These are phyloP conservation scores for Zoysia pacifica DNA, from an alignment of 176 grass and related monocot genomes.

Conservation along the genomic window DNA sequence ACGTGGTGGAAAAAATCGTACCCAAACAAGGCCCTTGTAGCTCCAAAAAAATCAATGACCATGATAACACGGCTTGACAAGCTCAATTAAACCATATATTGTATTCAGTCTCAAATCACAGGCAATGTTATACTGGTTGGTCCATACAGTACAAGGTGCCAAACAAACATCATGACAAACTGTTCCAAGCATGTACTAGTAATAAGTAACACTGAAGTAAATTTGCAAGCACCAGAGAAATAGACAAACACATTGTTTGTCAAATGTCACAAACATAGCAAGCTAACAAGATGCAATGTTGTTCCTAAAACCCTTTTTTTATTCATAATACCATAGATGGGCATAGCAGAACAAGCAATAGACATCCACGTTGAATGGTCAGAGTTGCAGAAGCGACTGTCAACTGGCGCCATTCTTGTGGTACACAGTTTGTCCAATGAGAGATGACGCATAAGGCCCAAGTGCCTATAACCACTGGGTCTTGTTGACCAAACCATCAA, in stretches of 20 bases:
- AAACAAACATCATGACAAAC: constrained; percentile 28
- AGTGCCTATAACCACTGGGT: constrained; percentile 28
- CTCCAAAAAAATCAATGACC: background rate
- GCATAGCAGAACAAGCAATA: constrained; percentile 28
- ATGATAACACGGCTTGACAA: background rate
- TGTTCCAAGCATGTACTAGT: constrained; percentile 24
- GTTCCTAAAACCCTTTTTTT: constrained; percentile 14
- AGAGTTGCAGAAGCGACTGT: constrained; percentile 25
- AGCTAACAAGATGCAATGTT: constrained; percentile 19
- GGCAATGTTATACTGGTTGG: background rate
- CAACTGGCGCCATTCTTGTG: constrained; percentile 26
- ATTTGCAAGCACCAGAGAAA: constrained; percentile 6
- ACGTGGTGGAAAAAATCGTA: no score
- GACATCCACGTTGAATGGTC: constrained; percentile 12
- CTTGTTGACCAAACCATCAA: constrained; percentile 27
- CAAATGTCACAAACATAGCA: constrained; percentile 5
- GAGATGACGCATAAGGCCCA: background rate
- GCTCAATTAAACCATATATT: background rate
- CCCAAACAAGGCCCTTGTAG: no score
- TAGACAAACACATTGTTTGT: background rate
- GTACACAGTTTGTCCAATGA: constrained; percentile 31
- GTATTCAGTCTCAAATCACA: constrained; percentile 2
- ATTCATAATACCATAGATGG: constrained; percentile 40
- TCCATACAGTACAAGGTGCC: constrained; percentile 12
- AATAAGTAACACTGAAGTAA: constrained; percentile 6